These are phyloP conservation scores for Oxyria digyna DNA, from an alignment of 148 eudicot genomes.

Conservation along the genomic window DNA sequence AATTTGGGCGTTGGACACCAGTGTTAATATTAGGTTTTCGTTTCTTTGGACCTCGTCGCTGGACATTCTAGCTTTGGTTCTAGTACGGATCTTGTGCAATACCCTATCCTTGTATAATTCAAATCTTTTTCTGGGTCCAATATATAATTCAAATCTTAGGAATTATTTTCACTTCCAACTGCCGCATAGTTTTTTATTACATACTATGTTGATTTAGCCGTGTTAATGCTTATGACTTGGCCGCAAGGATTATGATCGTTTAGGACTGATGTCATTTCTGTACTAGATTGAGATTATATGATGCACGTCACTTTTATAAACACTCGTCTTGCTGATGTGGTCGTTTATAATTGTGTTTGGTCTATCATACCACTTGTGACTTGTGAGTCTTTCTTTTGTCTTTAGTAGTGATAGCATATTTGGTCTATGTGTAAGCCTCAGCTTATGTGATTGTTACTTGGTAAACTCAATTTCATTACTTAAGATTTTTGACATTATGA, in stretches of 20 bases:
- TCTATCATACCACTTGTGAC: neutral
- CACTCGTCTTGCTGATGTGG: neutral
- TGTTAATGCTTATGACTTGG: neutral
- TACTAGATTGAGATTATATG: neutral
- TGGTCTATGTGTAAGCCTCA: neutral
- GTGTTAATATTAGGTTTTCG: neutral
- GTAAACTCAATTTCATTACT: neutral
- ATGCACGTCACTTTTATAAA: neutral
- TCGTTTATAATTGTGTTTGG: neutral
- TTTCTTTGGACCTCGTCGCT: neutral
- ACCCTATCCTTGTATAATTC: neutral
- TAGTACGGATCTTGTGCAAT: neutral
- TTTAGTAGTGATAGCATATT: neutral
- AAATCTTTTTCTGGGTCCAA: too few relatives aligned
- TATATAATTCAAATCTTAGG: neutral
- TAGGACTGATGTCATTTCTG: neutral
- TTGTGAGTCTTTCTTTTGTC: neutral
- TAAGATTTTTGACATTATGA: neutral
- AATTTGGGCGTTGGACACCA: neutral
- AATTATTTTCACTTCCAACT: neutral
- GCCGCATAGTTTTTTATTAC: neutral
- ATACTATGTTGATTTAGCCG: neutral
- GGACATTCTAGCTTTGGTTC: neutral
- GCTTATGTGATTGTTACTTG: neutral
- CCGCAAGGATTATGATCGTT: neutral